Evolutionary conservation across 164 flowering plant species (phyloP), one percentile per base, ranked within the genome.

Genomic region (Brasenia schreberi): DNA sequence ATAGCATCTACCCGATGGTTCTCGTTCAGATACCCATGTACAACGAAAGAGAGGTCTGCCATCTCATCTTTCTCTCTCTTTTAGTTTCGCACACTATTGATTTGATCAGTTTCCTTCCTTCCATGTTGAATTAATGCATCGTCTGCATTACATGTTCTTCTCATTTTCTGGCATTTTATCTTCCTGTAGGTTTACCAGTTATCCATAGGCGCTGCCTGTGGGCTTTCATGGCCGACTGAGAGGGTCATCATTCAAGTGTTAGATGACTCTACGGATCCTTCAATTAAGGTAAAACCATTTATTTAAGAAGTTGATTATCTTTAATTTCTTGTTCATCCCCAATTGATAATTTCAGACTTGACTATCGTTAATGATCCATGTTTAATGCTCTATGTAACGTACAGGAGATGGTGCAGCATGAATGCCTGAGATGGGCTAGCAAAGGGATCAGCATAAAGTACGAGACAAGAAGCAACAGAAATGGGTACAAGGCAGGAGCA

Each of bases 401-500:
- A 23, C 27, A 23, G 96, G 84, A 79, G 17, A 1, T 85, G 81
- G 90, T 88, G 76, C 81, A 85, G 79, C 44, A 76, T 61, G 96
- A 91, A 74, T 89, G 93, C 79, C 81, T 78, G 69, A 84, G 85
- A 77, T 89, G 97, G 97, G 88, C 85, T 65, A 85, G 83, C 75
- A 91, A 89, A 70, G 96, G 98, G 11, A 68, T 90, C 5, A 86
- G 90, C 77, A 81, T 91, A n/a, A 75, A 65, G 70, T 90, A 94
- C 72, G 96, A 94, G 79, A 89, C 85, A 68, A 84, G 98, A 69
- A 93, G 85, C 43, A 84, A 74, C 66, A 74, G 98, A 73, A 83
- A 64, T 27, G 98, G 98, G 4, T 94, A 90, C 83, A 94, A 94
- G 72, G 91, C 98, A 0, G 98, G 98, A 7, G 97, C 98, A 45